These are phyloP conservation scores for Malassezia japonica DNA, from an alignment of 1,284 basidiomycete genomes.

Conservation along the genomic window DNA sequence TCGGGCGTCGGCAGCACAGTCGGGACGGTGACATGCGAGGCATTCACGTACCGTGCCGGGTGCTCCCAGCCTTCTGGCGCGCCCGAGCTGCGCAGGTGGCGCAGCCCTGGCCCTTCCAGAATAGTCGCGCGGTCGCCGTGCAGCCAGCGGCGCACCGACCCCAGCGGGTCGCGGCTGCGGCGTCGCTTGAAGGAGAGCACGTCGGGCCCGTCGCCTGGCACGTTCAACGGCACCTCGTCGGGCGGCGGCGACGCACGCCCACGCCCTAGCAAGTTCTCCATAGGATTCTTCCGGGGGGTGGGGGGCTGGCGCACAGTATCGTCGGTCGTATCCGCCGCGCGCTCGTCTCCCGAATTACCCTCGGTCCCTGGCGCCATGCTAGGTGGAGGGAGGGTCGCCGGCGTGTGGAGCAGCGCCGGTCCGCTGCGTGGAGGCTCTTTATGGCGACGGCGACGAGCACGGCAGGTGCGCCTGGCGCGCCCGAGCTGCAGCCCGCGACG, in stretches of 20 bases:
- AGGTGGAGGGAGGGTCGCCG: too few species aligned
- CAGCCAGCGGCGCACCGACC: slow-evolving; percentile 7
- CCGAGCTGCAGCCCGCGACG: slow-evolving; percentile 21
- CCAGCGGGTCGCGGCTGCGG: neutral
- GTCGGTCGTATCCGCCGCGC: neutral
- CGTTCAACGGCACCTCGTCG: neutral
- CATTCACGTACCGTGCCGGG: slow-evolving; percentile 9
- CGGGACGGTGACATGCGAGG: slow-evolving; percentile 19
- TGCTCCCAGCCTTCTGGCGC: slow-evolving; percentile 13
- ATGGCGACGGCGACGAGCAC: neutral
- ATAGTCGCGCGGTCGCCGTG: neutral
- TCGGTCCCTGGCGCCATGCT: too few species aligned
- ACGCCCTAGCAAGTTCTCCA: too few species aligned
- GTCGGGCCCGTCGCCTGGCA: neutral
- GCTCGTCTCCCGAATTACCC: too few species aligned
- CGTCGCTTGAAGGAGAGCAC: slow-evolving; percentile 14
- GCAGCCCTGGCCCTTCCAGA: neutral
- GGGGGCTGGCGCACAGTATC: too few species aligned
- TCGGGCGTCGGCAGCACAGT: slow-evolving; percentile 19
- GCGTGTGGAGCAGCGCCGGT: neutral
- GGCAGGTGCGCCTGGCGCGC: neutral
- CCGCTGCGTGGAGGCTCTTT: neutral
- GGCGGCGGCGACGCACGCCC: too few species aligned
- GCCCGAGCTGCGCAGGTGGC: slow-evolving; percentile 5
- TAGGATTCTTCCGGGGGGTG: too few species aligned